Percentiles rank a stretch among this genome's conserved stretches.
phyloP scores from a whole-genome alignment of 208 protist species.

The Trypanosoma lewisi region DNA sequence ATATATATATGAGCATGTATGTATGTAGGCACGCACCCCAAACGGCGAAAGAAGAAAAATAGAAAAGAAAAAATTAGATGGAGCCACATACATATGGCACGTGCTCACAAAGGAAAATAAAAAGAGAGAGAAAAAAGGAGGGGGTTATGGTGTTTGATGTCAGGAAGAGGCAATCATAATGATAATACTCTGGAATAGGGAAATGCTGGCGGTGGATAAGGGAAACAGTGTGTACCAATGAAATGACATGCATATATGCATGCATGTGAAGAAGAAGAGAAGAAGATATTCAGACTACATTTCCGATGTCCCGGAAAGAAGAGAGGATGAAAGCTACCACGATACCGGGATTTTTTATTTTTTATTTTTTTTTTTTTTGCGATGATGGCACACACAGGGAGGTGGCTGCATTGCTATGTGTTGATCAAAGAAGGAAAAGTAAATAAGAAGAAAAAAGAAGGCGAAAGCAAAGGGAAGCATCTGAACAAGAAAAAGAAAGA shows the following conservation, averaged over 20 bases:
- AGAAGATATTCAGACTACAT: background rate
- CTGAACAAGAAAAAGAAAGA: constrained; percentile 3
- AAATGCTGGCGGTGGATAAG: background rate
- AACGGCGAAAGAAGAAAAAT: constrained; percentile 4
- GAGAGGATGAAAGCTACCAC: too few species aligned
- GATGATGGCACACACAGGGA: background rate
- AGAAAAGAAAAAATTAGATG: background rate
- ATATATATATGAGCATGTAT: constrained; percentile 8
- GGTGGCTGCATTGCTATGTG: background rate
- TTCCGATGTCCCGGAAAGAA: background rate
- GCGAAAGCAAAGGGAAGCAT: constrained; percentile 3
- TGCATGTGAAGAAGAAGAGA: background rate
- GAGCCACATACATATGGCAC: background rate
- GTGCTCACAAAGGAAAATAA: background rate
- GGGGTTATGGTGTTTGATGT: background rate
- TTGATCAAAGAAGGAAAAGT: background rate
- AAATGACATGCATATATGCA: background rate
- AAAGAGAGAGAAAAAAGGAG: background rate
- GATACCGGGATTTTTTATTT: too few species aligned
- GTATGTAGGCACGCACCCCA: background rate
- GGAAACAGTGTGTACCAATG: background rate
- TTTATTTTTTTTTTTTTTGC: too few species aligned
- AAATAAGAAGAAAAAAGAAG: background rate
- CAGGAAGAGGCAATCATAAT: background rate
- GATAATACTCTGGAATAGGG: background rate